These are phyloP conservation scores for Aspergillus ostianus DNA, from an alignment of 495 filamentous ascomycete genomes.

Conservation along the genomic window DNA sequence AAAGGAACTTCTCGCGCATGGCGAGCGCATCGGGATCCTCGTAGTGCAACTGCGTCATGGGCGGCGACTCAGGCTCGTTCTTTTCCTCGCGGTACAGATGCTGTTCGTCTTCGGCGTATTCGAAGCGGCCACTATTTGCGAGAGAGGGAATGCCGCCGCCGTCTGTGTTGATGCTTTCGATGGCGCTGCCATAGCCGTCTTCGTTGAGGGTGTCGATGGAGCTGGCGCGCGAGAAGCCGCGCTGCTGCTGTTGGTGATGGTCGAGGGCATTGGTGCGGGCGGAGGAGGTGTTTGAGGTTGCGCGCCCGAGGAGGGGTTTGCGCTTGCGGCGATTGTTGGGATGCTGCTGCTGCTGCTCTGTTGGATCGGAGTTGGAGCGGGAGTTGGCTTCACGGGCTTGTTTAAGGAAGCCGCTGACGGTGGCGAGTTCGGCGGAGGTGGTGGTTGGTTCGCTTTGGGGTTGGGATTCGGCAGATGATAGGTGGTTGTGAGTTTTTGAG, in stretches of 20 bases:
- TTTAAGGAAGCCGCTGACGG: constrained; percentile 39
- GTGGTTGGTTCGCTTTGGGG: constrained; percentile 19
- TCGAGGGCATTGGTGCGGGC: constrained; percentile 16
- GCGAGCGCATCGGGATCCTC: constrained; percentile 51
- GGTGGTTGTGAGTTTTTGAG: neutral
- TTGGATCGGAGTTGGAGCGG: constrained; percentile 20
- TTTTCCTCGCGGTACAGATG: constrained; percentile 17
- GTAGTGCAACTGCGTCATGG: constrained; percentile 55
- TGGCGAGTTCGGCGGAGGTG: constrained; percentile 29
- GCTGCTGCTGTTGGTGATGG: constrained; percentile 8
- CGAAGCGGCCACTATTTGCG: constrained; percentile 33
- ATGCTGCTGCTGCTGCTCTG: constrained; percentile 19
- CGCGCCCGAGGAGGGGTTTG: constrained; percentile 50
- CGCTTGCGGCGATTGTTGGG: constrained; percentile 26
- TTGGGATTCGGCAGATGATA: constrained; percentile 25
- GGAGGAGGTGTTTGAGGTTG: constrained; percentile 40
- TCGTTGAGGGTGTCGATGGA: constrained; percentile 56
- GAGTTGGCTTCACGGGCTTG: constrained; percentile 42
- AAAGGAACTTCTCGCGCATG: constrained; percentile 47
- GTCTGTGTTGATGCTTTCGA: constrained; percentile 38
- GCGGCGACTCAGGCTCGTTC: constrained; percentile 35
- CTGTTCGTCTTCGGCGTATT: constrained; percentile 28
- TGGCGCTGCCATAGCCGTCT: constrained; percentile 47
- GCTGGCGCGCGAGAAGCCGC: constrained; percentile 44
- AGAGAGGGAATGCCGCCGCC: constrained; percentile 32